Conservation (phyloP, 2,329 filamentous ascomycete genomes). For the Juglanconis sp. region DNA sequence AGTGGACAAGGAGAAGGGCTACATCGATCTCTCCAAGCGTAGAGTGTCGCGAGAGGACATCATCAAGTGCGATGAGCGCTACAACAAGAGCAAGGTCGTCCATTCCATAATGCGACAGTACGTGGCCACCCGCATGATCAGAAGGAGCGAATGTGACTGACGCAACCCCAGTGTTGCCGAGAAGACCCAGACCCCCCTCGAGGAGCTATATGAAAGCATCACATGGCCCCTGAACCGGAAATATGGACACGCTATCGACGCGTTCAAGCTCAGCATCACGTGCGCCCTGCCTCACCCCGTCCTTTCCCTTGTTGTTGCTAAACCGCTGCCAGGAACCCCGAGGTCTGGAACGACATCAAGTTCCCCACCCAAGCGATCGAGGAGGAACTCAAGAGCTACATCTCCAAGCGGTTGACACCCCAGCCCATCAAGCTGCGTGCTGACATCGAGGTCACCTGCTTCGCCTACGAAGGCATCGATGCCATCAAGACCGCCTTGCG, state of each 20-base stretch:
- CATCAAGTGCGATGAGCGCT: slow-evolving; percentile 96
- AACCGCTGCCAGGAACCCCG: slow-evolving; percentile 67
- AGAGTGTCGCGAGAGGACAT: slow-evolving; percentile 97
- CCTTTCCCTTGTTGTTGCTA: neutral
- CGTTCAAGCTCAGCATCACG: slow-evolving; percentile 99
- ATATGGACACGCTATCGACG: slow-evolving; percentile 93
- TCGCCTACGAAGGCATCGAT: slow-evolving; percentile 96
- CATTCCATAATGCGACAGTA: slow-evolving; percentile 89
- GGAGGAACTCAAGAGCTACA: slow-evolving; percentile 90
- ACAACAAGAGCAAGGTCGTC: slow-evolving; percentile 99
- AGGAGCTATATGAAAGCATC: slow-evolving; percentile 89
- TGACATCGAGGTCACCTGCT: slow-evolving; percentile 94
- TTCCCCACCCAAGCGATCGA: slow-evolving; percentile 84
- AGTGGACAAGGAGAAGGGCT: slow-evolving; percentile 98
- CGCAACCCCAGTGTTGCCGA: slow-evolving; percentile 69
- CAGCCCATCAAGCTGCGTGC: slow-evolving; percentile 99
- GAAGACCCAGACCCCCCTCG: slow-evolving; percentile 92
- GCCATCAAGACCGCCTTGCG: slow-evolving; percentile 92
- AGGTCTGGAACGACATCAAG: slow-evolving; percentile 89
- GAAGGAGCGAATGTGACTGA: neutral
- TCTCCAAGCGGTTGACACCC: slow-evolving; percentile 92
- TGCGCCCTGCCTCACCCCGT: slow-evolving; percentile 33
- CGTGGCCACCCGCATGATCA: neutral
- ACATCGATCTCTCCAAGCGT: slow-evolving; percentile 98
- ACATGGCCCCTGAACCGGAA: slow-evolving; percentile 97